These are phyloP conservation scores for Melampsora allii-populina DNA, from an alignment of 1,284 basidiomycete genomes.

Conservation along the genomic window DNA sequence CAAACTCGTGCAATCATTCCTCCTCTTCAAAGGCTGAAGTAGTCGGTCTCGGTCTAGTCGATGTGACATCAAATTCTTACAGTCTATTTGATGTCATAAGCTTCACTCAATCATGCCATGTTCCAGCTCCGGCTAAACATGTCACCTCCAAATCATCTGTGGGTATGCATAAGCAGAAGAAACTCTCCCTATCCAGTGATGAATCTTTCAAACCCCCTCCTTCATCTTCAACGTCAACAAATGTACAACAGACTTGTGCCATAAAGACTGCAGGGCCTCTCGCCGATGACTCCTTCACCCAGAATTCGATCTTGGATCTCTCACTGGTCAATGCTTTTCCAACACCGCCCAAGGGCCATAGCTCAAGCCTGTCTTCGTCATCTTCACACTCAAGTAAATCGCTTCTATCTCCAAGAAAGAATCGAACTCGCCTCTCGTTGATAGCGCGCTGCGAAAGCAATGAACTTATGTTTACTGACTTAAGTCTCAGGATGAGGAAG, in stretches of 20 bases:
- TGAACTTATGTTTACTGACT: not conserved
- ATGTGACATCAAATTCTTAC: not conserved
- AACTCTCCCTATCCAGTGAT: slow-evolving; percentile 11
- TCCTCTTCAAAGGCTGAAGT: not conserved
- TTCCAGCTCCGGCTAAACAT: not conserved
- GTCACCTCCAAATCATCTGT: slow-evolving; percentile 12
- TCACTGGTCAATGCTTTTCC: slow-evolving; percentile 37
- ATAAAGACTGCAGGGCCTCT: not conserved
- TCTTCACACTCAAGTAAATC: slow-evolving; percentile 20
- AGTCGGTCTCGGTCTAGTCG: not conserved
- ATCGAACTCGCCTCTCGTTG: not conserved
- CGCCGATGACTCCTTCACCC: not conserved
- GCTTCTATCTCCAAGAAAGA: not conserved
- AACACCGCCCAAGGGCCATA: slow-evolving; percentile 28
- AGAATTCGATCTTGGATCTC: slow-evolving; percentile 19
- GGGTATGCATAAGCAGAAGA: slow-evolving; percentile 17
- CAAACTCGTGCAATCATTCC: not conserved
- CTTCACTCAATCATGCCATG: not conserved
- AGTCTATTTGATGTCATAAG: not conserved
- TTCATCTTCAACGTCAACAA: not conserved
- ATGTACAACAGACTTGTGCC: not conserved
- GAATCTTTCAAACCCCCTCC: not conserved
- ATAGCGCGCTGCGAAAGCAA: not conserved
- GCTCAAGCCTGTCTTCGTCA: slow-evolving; percentile 22
- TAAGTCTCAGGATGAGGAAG: not conserved